Percentiles rank a stretch among this genome's conserved stretches.
phyloP scores from a whole-genome alignment of 2,329 filamentous ascomycete species.

The Aspergillus texensis region DNA sequence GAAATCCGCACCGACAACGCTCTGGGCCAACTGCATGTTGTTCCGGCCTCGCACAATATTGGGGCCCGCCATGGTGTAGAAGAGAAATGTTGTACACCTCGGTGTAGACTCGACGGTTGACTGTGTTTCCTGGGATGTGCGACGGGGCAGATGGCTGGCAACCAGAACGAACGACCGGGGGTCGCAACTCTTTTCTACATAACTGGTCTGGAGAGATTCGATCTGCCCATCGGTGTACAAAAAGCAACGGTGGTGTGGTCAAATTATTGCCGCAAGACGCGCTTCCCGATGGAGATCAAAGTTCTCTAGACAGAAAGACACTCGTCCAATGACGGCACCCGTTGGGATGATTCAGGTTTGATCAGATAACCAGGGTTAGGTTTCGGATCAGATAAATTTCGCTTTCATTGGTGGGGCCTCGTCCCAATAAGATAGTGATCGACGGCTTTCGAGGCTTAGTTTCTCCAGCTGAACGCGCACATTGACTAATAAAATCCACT shows the following conservation, averaged over 20 bases:
- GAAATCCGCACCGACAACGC: slow-evolving; percentile 9
- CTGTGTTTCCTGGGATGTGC: background rate
- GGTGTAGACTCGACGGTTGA: background rate
- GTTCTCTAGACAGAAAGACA: background rate
- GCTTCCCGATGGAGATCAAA: background rate
- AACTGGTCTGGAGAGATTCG: background rate
- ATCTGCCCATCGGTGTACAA: background rate
- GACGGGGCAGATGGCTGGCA: background rate
- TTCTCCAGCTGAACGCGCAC: background rate
- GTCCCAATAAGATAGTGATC: background rate
- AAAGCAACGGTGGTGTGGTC: background rate
- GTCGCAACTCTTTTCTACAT: background rate
- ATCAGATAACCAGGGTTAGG: slow-evolving; percentile 2
- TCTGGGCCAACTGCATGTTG: slow-evolving; percentile 11
- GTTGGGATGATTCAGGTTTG: background rate
- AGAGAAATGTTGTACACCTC: background rate
- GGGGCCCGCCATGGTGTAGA: slow-evolving; percentile 6
- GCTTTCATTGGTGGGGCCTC: background rate
- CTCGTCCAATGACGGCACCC: background rate
- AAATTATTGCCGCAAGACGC: slow-evolving; percentile 1
- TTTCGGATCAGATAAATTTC: slow-evolving; percentile 4
- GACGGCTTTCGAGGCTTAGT: background rate
- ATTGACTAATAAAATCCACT: slow-evolving; percentile 4
- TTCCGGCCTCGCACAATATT: slow-evolving; percentile 12
- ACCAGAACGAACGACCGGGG: background rate